These are phyloP conservation scores for Emmonsiellopsis sp. DNA, from an alignment of 2,329 filamentous ascomycete genomes.

Conservation along the genomic window DNA sequence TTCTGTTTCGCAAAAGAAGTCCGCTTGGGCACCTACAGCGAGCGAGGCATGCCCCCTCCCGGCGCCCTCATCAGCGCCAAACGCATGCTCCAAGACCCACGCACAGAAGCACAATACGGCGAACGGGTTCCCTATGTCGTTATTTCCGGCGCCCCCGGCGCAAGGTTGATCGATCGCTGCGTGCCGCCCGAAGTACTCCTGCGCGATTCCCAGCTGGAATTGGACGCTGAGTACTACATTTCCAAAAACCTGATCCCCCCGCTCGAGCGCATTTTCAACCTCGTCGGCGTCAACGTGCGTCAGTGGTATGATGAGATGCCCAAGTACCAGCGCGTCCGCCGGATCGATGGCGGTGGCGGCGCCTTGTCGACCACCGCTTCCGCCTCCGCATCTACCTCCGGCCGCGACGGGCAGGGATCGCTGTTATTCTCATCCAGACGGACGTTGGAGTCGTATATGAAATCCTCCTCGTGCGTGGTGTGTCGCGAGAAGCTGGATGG, in stretches of 20 bases:
- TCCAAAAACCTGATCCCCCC: slow-evolving; percentile 91
- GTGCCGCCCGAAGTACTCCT: slow-evolving; percentile 79
- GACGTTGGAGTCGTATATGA: slow-evolving; percentile 93
- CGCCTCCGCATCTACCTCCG: slow-evolving; percentile 2
- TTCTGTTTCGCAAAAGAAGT: slow-evolving; percentile 95
- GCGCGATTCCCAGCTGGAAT: slow-evolving; percentile 62
- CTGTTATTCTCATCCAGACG: slow-evolving; percentile 40
- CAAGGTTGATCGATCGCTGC: slow-evolving; percentile 78
- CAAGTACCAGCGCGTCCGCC: slow-evolving; percentile 68
- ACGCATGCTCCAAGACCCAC: slow-evolving; percentile 76
- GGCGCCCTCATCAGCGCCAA: slow-evolving; percentile 82
- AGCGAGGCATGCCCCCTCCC: slow-evolving; percentile 69
- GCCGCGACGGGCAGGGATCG: slow-evolving; percentile 13
- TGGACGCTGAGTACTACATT: slow-evolving; percentile 97
- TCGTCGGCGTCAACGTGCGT: slow-evolving; percentile 83
- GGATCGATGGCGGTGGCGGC: slow-evolving; percentile 38
- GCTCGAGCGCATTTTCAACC: slow-evolving; percentile 90
- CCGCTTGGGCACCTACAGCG: slow-evolving; percentile 77
- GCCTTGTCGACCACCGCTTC: slow-evolving; percentile 16
- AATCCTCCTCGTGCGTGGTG: slow-evolving; percentile 65
- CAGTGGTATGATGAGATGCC: slow-evolving; percentile 97
- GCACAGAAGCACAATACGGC: slow-evolving; percentile 86
- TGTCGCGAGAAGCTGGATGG: slow-evolving; percentile 55
- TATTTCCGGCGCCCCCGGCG: slow-evolving; percentile 75
- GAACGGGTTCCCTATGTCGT: slow-evolving; percentile 95